These are phyloP conservation scores for Suillus subaureus DNA, from an alignment of 768 basidiomycete genomes.

Conservation along the genomic window DNA sequence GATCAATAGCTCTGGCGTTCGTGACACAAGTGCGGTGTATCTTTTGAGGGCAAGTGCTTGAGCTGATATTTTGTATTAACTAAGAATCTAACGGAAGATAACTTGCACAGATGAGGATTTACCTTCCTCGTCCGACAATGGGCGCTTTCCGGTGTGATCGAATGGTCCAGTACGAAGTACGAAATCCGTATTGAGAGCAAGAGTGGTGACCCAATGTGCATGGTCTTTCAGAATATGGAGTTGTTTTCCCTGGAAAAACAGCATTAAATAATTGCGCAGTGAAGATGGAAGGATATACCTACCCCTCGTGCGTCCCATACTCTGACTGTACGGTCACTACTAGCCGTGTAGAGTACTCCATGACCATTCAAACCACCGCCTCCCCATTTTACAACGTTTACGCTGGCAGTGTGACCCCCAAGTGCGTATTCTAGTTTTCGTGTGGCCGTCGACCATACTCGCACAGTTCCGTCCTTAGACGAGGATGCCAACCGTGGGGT, in stretches of 20 bases:
- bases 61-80: conserved; percentile 45
- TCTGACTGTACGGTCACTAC: conserved; percentile 90
- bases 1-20: conserved; percentile 79
- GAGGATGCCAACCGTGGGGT: conserved; percentile 89
- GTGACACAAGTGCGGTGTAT: conserved; percentile 69
- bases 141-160: conserved; percentile 82
- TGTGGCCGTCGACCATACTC: conserved; percentile 85
- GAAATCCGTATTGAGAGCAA: conserved; percentile 95
- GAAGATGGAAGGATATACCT: conserved; percentile 20
- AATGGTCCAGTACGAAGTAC: conserved; percentile 93
- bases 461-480: conserved; percentile 94
- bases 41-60: conserved; percentile 75
- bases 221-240: conserved; percentile 90
- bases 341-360: conserved; percentile 91
- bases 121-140: conserved; percentile 85
- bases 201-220: conserved; percentile 98
- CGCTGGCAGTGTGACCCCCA: conserved; percentile 91
- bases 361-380: conserved; percentile 68
- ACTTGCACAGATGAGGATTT: conserved; percentile 14
- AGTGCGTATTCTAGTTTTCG: conserved; percentile 80
- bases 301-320: conserved; percentile 91
- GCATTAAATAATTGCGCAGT: conserved; percentile 8
- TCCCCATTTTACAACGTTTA: conserved; percentile 96
- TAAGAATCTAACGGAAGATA: background rate
- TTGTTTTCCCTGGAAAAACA: conserved; percentile 64